These are phyloP conservation scores for Begonia fuchsioides DNA, from an alignment of 306 rosid species.

Conservation along the genomic window DNA sequence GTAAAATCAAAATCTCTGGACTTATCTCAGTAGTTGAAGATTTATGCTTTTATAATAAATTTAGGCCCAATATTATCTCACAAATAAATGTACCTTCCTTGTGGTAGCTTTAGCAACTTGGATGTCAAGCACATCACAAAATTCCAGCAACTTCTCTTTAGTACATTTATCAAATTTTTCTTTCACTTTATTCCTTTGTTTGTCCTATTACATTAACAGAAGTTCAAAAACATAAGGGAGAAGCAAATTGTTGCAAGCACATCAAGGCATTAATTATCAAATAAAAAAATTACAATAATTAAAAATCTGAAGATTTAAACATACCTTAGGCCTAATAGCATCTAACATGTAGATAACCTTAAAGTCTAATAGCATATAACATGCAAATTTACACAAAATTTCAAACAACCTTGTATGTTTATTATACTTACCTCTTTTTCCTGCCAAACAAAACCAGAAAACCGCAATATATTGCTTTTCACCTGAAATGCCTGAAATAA, in stretches of 20 bases:
- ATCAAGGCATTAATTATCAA: neutral
- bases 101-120: conserved; percentile 46
- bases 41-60: neutral
- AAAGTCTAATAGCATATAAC: too few relatives aligned
- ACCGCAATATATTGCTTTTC: conserved; percentile 78
- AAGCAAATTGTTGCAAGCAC: neutral
- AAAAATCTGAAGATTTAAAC: neutral
- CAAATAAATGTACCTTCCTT: conserved; percentile 41
- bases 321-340: too few relatives aligned
- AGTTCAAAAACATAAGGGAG: neutral
- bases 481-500: conserved; percentile 67
- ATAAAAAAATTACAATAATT: neutral
- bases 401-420: neutral
- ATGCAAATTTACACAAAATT: neutral
- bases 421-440: conserved; percentile 53
- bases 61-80: too few relatives aligned
- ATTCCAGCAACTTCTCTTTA: conserved; percentile 81
- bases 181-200: conserved; percentile 70
- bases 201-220: conserved; percentile 43
- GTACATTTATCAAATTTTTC: conserved; percentile 83
- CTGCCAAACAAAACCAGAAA: conserved; percentile 97
- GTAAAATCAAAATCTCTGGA: conserved; percentile 3
- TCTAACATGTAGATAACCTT: too few relatives aligned
- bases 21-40: neutral
- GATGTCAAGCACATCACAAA: conserved; percentile 71